A percentile compares a stretch with the other conserved stretches of the same genome.
Conservation (phyloP, 2,329 filamentous ascomycete genomes). For the Epichloe gansuensis region DNA sequence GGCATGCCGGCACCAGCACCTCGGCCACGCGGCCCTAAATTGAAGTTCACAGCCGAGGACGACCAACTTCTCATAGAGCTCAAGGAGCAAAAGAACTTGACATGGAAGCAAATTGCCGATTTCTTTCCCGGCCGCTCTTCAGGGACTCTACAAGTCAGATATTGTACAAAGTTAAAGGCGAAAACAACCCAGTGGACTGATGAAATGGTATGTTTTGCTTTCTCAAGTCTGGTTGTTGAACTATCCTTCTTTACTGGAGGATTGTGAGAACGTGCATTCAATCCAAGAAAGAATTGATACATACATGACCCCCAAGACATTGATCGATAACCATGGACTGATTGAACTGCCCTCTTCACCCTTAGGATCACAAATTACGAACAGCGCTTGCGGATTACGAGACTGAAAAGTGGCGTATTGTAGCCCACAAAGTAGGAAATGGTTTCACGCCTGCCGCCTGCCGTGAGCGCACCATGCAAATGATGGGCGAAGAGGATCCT, state of each 20-base stretch:
- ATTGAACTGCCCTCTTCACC: not conserved
- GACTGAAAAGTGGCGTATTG: slow-evolving; percentile 85
- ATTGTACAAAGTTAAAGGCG: slow-evolving; percentile 89
- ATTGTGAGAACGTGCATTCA: too few relatives aligned
- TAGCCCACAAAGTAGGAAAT: slow-evolving; percentile 80
- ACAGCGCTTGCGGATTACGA: slow-evolving; percentile 74
- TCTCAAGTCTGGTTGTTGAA: too few relatives aligned
- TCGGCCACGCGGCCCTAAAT: slow-evolving; percentile 72
- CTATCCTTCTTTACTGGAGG: not conserved
- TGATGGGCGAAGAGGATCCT: slow-evolving; percentile 34
- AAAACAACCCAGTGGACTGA: slow-evolving; percentile 91
- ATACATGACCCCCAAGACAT: not conserved
- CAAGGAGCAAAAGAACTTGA: slow-evolving; percentile 89
- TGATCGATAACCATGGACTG: not conserved
- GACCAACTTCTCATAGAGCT: slow-evolving; percentile 78
- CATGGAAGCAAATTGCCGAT: slow-evolving; percentile 95
- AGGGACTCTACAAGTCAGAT: slow-evolving; percentile 83
- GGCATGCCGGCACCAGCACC: slow-evolving; percentile 80
- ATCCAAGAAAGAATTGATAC: not conserved
- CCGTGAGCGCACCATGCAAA: slow-evolving; percentile 62
- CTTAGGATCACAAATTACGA: slow-evolving; percentile 63
- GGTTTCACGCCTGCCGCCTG: slow-evolving; percentile 83
- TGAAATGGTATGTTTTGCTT: slow-evolving; percentile 58
- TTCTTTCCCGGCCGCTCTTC: slow-evolving; percentile 88
- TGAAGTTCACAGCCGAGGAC: slow-evolving; percentile 90